Evolutionary conservation across 2,329 filamentous ascomycete genomes (phyloP), one percentile per base, ranked within the genome.

Genomic region (Colletotrichum liriopes): DNA sequence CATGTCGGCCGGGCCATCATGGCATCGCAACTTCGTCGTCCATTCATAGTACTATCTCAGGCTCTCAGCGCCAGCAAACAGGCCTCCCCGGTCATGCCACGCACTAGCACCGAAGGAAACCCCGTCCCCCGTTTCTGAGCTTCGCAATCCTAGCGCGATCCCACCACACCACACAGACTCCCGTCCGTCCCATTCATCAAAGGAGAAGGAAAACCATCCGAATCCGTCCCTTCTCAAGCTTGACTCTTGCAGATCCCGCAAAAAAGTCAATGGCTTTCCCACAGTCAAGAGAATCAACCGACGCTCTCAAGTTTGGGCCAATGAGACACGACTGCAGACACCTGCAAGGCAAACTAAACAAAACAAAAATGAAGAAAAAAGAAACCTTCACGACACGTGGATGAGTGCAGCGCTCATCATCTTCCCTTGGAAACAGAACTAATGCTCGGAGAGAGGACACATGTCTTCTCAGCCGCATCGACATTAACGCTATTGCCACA

Each of bases 101-200:
- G 26, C 23, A 23, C 29, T 41, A 18, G 32, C 14, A 35, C 52
- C 11, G n/a, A 35, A n/a, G 32, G 14, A n/a, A 43, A 12, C 35
- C 55, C 43, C 35, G 18, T 41, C 39, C 35, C 47, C 55, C 26
- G 20, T 67, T 9, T 9, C 14, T 37, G 41, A 35, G 51, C 58
- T 64, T 63, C 66, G 32, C 51, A 58, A 64, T 63, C 55, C 65
- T 56, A 26, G 58, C 37, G 41, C 29, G 18, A 45, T 61, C 61
- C 49, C 49, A 49, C 20, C 60, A 51, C 35, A 45, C 43, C 66
- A 65, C 67, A 65, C 67, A 54, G 67, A 70, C 67, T 70, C 61
- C 67, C 60, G 54, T 52, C 52, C 49, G 20, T 62, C 45, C 49
- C 58, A 45, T 67, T 20, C 49, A 37, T 23, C 20, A 51, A 60